Conservation (phyloP, 2,329 filamentous ascomycete species). For the Epichloe scottii region DNA sequence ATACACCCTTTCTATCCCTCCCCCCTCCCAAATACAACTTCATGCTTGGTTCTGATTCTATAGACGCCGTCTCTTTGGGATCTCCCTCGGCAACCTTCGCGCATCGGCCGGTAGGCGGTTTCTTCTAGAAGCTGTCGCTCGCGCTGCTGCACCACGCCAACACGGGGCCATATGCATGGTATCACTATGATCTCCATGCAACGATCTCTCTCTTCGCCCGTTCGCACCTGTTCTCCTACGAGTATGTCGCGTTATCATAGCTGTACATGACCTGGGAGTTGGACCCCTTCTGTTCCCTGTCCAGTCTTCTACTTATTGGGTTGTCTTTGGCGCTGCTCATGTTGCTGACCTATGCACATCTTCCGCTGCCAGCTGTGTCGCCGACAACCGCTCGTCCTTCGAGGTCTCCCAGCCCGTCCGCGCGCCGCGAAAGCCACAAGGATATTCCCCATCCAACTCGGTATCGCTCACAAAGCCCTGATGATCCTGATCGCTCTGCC, state of each 20-base stretch:
- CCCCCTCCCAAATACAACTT: not conserved
- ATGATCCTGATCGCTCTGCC: conserved; percentile 37
- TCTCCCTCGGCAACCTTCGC: not conserved
- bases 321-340: not conserved
- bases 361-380: conserved; percentile 18
- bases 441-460: conserved; percentile 30
- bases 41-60: not conserved
- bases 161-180: conserved; percentile 25
- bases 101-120: conserved; percentile 13
- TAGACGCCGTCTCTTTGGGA: not conserved
- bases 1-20: not conserved
- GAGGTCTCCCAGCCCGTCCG: conserved; percentile 42
- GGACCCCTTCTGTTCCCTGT: not conserved
- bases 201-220: conserved; percentile 49
- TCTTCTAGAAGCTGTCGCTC: conserved; percentile 17
- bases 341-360: conserved; percentile 17
- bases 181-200: conserved; percentile 50
- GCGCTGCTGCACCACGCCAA: conserved; percentile 21
- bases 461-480: conserved; percentile 42
- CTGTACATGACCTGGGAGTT: not conserved
- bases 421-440: conserved; percentile 36
- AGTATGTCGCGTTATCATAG: conserved; percentile 36
- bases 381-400: conserved; percentile 25
- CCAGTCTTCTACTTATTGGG: not conserved
- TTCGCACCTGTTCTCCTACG: conserved; percentile 42